Evolutionary conservation across 1,139 yeast species (phyloP).

Genomic region (Yamadazyma atmosphaerica): DNA sequence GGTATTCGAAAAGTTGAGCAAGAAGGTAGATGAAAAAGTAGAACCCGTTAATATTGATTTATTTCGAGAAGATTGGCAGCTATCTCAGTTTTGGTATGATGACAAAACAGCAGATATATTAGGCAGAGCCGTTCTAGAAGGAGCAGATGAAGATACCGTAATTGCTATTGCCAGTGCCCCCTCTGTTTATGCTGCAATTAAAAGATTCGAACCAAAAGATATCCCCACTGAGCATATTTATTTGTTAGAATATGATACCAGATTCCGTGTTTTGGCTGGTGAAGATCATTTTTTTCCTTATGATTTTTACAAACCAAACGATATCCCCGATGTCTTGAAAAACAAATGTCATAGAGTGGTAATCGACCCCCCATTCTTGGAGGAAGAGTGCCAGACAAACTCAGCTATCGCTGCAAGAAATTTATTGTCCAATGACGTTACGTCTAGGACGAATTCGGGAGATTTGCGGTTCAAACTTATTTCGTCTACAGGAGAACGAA

Average conservation of each 20-base stretch:
- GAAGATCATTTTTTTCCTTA: slow-evolving; percentile 64
- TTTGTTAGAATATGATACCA: slow-evolving; percentile 71
- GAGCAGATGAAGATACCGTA: slow-evolving; percentile 69
- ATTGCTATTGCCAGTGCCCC: slow-evolving; percentile 86
- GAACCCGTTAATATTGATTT: slow-evolving; percentile 50
- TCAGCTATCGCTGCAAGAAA: slow-evolving; percentile 70
- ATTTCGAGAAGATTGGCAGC: slow-evolving; percentile 90
- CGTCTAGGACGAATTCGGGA: slow-evolving; percentile 38
- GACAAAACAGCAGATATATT: slow-evolving; percentile 69
- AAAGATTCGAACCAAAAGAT: slow-evolving; percentile 47
- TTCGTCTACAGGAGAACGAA: slow-evolving; percentile 87
- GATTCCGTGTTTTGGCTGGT: slow-evolving; percentile 76
- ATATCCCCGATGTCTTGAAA: slow-evolving; percentile 56
- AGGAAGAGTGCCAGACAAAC: slow-evolving; percentile 76
- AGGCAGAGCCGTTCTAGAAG: slow-evolving; percentile 71
- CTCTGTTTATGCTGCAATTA: slow-evolving; percentile 84
- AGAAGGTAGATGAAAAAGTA: slow-evolving; percentile 53
- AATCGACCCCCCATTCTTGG: slow-evolving; percentile 87
- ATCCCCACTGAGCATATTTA: slow-evolving; percentile 70
- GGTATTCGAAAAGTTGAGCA: slow-evolving; percentile 57
- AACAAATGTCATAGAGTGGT: slow-evolving; percentile 72
- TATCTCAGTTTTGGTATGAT: slow-evolving; percentile 87
- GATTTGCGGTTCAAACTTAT: slow-evolving; percentile 52
- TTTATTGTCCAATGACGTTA: slow-evolving; percentile 46
- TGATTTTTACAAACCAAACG: slow-evolving; percentile 71